These are phyloP conservation scores for Priceomyces medius DNA, from an alignment of 805 yeast genomes.

Conservation along the genomic window DNA sequence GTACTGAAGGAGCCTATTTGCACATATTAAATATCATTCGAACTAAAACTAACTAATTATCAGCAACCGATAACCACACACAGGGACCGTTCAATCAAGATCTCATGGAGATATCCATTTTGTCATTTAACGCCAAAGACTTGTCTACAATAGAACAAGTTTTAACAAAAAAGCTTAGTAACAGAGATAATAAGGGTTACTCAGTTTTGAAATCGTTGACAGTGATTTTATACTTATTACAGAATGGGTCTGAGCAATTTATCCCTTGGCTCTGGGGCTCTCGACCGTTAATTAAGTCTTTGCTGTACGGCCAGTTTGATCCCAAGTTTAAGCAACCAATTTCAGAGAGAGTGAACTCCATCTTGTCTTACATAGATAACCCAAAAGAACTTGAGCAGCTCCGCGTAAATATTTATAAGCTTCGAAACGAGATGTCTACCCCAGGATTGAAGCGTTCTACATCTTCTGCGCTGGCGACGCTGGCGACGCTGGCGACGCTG, in stretches of 20 bases:
- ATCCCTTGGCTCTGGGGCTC: conserved; percentile 40
- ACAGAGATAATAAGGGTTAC: conserved; percentile 27
- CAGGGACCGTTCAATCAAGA: conserved; percentile 59
- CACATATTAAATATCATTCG: too few species aligned
- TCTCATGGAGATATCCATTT: conserved; percentile 49
- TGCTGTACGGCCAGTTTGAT: conserved; percentile 12
- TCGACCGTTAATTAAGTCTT: conserved; percentile 15
- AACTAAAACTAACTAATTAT: not conserved
- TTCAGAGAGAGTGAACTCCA: conserved; percentile 34
- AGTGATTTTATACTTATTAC: conserved; percentile 48
- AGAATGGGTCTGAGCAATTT: conserved; percentile 55
- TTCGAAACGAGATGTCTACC: conserved; percentile 41
- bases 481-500: not conserved
- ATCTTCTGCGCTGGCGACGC: conserved; percentile 5
- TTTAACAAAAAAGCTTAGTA: conserved; percentile 40
- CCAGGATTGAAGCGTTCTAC: conserved; percentile 30
- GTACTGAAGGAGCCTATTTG: conserved; percentile 3
- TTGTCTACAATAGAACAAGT: conserved; percentile 39
- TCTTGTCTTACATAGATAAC: conserved; percentile 29
- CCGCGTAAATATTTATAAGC: conserved; percentile 39
- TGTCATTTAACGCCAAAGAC: conserved; percentile 42
- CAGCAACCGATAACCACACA: conserved; percentile 52
- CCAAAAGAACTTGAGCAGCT: conserved; percentile 35
- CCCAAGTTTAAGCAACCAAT: conserved; percentile 29
- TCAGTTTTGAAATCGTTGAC: conserved; percentile 51